Evolutionary conservation across 2,329 filamentous ascomycete genomes (phyloP).

Genomic region (Aspergillus tamarii): DNA sequence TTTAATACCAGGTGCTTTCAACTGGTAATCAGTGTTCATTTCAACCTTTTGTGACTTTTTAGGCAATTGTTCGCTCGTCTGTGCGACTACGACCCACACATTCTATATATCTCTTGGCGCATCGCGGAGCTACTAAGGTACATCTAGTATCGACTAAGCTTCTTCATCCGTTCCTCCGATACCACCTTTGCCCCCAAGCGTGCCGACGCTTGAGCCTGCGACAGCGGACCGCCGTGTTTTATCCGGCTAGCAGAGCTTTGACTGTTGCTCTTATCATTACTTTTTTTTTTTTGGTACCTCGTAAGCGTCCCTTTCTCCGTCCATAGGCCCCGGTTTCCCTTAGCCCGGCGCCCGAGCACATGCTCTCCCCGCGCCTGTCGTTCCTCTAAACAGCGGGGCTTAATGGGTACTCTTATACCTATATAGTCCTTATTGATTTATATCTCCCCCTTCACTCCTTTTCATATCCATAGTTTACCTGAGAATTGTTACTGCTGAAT

Average conservation of each 20-base stretch:
- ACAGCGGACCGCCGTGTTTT: conserved; percentile 18
- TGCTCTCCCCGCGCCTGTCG: conserved; percentile 15
- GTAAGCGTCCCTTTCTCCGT: conserved; percentile 30
- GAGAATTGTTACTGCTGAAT: not conserved
- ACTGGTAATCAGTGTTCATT: not conserved
- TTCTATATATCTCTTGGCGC: conserved; percentile 19
- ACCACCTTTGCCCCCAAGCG: conserved; percentile 17
- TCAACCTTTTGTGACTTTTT: not conserved
- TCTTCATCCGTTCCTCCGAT: conserved; percentile 40
- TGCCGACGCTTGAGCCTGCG: conserved; percentile 20
- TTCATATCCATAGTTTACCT: conserved; percentile 2
- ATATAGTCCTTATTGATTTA: conserved; percentile 8
- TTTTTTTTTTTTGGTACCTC: conserved; percentile 9
- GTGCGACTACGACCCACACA: conserved; percentile 10
- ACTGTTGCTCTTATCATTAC: not conserved
- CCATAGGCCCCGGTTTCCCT: conserved; percentile 23
- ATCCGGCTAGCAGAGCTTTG: conserved; percentile 5
- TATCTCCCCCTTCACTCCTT: not conserved
- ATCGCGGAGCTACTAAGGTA: not conserved
- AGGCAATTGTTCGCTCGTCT: not conserved
- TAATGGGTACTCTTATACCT: conserved; percentile 8
- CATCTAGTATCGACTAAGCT: conserved; percentile 17
- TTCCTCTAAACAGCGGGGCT: conserved; percentile 16
- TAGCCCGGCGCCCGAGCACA: conserved; percentile 17
- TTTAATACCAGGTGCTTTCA: not conserved